These are phyloP conservation scores for Adansonia gregorii DNA, from an alignment of 441 rosid genomes.

Conservation along the genomic window DNA sequence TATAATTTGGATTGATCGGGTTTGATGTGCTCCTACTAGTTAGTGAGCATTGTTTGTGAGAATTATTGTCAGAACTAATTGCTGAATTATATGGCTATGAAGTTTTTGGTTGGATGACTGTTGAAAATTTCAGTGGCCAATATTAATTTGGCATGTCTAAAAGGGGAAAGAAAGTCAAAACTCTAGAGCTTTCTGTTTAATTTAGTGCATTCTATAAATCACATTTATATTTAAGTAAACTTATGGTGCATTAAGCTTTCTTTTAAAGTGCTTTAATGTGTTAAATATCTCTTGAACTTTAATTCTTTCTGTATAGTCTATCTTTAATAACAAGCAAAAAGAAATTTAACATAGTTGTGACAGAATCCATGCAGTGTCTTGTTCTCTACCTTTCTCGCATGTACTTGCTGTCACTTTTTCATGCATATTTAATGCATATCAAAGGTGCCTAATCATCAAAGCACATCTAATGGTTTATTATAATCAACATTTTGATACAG, in stretches of 20 bases:
- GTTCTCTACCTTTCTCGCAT: not conserved
- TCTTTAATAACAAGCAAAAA: constrained; percentile 15
- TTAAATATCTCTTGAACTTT: not conserved
- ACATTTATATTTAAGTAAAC: not conserved
- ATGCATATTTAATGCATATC: constrained; percentile 21
- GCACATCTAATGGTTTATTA: constrained; percentile 24
- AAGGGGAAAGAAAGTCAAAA: not conserved
- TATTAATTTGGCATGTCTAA: constrained; percentile 16
- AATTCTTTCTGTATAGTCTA: not conserved
- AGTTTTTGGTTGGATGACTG: not conserved
- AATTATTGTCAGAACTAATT: constrained; percentile 3
- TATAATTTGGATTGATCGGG: not conserved
- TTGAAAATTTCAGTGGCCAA: not conserved
- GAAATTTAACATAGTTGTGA: not conserved
- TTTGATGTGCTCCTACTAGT: constrained; percentile 9
- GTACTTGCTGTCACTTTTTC: not conserved
- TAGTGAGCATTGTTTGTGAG: not conserved
- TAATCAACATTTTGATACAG: constrained; percentile 48
- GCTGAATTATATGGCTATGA: not conserved
- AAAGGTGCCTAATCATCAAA: constrained; percentile 19
- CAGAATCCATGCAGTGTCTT: constrained; percentile 6
- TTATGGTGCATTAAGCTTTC: not conserved
- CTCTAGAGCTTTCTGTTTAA: constrained; percentile 16
- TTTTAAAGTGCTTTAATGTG: not conserved
- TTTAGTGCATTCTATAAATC: not conserved